Base-by-base conservation (phyloP, 768 basidiomycete species). In the Hericium erinaceus region DNA sequence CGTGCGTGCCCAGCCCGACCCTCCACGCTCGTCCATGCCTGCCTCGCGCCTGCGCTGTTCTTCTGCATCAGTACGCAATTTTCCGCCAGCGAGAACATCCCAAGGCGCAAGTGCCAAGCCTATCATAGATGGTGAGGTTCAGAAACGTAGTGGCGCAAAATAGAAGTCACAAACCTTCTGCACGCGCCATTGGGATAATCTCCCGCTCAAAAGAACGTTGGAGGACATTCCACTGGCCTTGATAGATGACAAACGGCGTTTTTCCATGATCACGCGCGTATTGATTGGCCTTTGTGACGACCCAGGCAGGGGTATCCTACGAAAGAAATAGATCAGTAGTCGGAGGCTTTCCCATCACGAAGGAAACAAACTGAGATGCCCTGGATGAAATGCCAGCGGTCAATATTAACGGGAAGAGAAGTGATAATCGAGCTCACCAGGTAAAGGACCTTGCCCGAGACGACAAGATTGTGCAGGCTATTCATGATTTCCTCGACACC, bases 211-310 rank as follows among this genome's bases (percentile, higher is more conserved):
- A 68, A 39, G 73, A 73, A 20, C 76, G 66, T 0, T 62, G 46
- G 24, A 71, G 58, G 15, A 66, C 61, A 54, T 59, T 66, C 69
- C 68, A 73, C 46, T 54, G 55, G 38, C 75, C 76, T 57, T 73
- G 75, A 65, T 76, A 80, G 39, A 79, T 66, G 13, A 68, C 69
- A 61, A 77, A 77, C 11, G 72, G 74, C 11, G 74, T 66, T 56
- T 73, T 68, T 7, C 71, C 75, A 54, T 73, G 68, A 48, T 67
- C 62, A 10, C 68, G 62, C 16, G 72, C 74, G 57, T 73, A 77
- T 54, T 72, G 68, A 61, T 75, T 73, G 8, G 68, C 67, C 39
- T 66, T 65, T 54, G 70, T 48, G 15, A 75, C 74, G 11, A 74
- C 51, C 73, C 73, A 75, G 8, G 73, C 75, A 0, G 73, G 73